Evolutionary conservation across 2,329 filamentous ascomycete genomes (phyloP).

Genomic region (Diatrype stigma): DNA sequence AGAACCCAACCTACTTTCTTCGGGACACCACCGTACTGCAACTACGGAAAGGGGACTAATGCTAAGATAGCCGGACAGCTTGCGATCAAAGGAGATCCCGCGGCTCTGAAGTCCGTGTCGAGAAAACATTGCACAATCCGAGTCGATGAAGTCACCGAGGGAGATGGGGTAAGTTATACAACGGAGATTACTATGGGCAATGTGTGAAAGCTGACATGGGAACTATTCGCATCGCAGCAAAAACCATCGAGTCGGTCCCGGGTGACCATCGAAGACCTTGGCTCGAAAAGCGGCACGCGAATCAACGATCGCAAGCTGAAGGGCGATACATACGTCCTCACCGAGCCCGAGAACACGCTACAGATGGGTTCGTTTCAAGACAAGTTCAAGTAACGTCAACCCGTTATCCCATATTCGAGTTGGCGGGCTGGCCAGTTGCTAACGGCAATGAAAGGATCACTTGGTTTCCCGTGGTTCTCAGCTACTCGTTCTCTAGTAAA

Average conservation of each 20-base stretch:
- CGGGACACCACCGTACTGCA: background rate
- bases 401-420: background rate
- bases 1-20: constrained; percentile 1
- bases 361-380: constrained; percentile 67
- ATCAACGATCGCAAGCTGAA: constrained; percentile 71
- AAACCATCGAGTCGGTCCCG: constrained; percentile 62
- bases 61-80: constrained; percentile 53
- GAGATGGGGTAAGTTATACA: constrained; percentile 57
- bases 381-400: constrained; percentile 39
- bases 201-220: background rate
- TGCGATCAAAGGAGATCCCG: constrained; percentile 54
- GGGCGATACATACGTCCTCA: constrained; percentile 54
- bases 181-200: background rate
- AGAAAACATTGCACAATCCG: constrained; percentile 80
- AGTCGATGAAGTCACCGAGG: constrained; percentile 60
- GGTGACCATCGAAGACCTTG: constrained; percentile 71
- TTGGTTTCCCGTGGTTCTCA: constrained; percentile 79
- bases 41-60: constrained; percentile 14
- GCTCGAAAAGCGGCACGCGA: constrained; percentile 79
- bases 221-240: constrained; percentile 33
- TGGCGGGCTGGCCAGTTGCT: constrained; percentile 3
- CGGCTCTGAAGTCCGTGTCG: constrained; percentile 69
- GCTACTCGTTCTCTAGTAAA: constrained; percentile 71
- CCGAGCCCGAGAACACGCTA: constrained; percentile 57
- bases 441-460: constrained; percentile 51